Evolutionary conservation across 805 yeast species (phyloP).

Genomic region (Alloascoidea hylecoeti): DNA sequence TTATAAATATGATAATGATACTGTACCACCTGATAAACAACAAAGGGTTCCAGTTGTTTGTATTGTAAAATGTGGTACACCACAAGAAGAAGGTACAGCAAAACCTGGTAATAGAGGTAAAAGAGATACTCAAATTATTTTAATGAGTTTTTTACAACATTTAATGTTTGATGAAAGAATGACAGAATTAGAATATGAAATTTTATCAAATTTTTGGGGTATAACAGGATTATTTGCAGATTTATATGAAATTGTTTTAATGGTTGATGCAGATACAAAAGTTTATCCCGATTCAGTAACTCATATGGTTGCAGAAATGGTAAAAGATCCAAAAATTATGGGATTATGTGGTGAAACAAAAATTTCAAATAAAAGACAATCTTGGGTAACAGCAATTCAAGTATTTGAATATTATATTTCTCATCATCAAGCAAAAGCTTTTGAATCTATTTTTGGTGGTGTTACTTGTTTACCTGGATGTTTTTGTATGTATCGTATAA

Average conservation of each 20-base stretch:
- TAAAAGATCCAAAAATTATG: conserved; percentile 74
- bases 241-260: conserved; percentile 65
- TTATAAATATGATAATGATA: conserved; percentile 53
- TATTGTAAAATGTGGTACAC: conserved; percentile 82
- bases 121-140: conserved; percentile 83
- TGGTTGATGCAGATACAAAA: conserved; percentile 93
- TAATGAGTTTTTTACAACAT: conserved; percentile 83
- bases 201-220: conserved; percentile 62
- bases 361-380: conserved; percentile 65
- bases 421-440: conserved; percentile 89
- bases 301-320: conserved; percentile 86
- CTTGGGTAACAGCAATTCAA: conserved; percentile 90
- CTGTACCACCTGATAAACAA: conserved; percentile 56
- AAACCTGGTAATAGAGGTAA: conserved; percentile 94
- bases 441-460: conserved; percentile 89
- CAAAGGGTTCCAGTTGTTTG: conserved; percentile 59
- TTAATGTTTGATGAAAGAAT: conserved; percentile 87
- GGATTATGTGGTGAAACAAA: conserved; percentile 94
- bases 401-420: conserved; percentile 89
- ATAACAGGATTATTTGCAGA: conserved; percentile 79
- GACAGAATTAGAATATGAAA: conserved; percentile 79
- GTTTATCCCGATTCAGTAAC: conserved; percentile 79
- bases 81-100: conserved; percentile 51
- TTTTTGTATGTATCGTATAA: conserved; percentile 83
- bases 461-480: conserved; percentile 96